Evolutionary conservation across 352 stramenopile species (phyloP), one percentile per base, ranked within the genome.

Genomic region (Pythium chondricola): DNA sequence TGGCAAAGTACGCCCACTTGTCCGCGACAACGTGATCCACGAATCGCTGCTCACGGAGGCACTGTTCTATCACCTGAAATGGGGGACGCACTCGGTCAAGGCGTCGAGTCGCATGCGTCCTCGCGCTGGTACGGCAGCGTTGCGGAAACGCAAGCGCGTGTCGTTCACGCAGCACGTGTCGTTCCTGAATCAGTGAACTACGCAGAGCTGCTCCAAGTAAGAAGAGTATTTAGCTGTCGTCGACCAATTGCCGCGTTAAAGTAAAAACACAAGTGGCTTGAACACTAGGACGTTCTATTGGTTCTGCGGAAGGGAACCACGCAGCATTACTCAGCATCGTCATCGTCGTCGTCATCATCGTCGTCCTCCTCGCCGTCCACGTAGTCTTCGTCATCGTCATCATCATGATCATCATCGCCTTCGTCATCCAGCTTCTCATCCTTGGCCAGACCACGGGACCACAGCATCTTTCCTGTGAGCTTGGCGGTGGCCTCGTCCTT

Each of bases 111-210:
- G 80, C 21, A 83, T 75, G 42, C 83, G 75, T 50, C 80, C 77
- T 14, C 74, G 80, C 17, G 74, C 75, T 16, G 64, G 84, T 3
- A 63, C 77, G 2, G 69, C 80, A 1, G 75, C 74, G 25, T 45
- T 89, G 33, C 67, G 83, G 21, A 94, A 94, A 54, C 78, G 80
- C 13, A 94, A 94, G 50, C 80, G 83, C 3, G 83, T 94, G 16
- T 94, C 83, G 36, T 94, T 94, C 54, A 92, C 83, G 22, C 83
- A 94, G 44, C 77, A 89, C 44, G 80, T 94, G 8, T 90, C 83
- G n/a, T 94, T 94, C 48, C 61, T 81, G 8, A 65, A 69, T 33
- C 58, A 69, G 26, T 62, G 58, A 59, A 20, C 29, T 33, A n/a
- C n/a, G n/a, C n/a, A n/a, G n/a, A n/a, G n/a, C n/a, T n/a, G n/a